Evolutionary conservation across 176 grass and related monocot species (phyloP).

Genomic region (Eleusine indica): DNA sequence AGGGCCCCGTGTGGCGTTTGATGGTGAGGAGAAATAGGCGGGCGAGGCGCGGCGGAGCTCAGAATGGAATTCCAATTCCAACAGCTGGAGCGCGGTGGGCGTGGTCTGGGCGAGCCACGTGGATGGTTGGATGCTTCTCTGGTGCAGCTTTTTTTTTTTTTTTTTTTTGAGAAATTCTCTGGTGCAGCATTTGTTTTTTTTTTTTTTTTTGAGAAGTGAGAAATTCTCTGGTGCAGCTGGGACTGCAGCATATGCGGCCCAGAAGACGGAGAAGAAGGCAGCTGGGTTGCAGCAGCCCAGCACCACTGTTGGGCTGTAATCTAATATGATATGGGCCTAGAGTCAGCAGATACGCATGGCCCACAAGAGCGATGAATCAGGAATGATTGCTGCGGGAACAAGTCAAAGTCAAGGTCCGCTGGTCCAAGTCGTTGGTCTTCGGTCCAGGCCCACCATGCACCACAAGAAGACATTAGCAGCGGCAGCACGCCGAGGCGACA

Average conservation of each 20-base stretch:
- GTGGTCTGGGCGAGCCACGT: background rate
- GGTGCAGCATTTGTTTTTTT: too few species aligned
- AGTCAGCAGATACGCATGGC: too few species aligned
- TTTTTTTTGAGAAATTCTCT: too few species aligned
- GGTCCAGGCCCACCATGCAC: background rate
- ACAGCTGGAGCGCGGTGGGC: background rate
- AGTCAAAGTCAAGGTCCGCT: background rate
- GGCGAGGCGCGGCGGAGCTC: background rate
- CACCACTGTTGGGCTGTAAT: too few species aligned
- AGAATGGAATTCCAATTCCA: background rate
- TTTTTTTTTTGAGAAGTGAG: too few species aligned
- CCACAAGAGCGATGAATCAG: background rate
- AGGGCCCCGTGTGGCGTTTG: background rate
- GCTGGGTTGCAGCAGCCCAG: too few species aligned
- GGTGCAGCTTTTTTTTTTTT: too few species aligned
- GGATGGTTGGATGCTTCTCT: background rate
- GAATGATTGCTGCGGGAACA: background rate
- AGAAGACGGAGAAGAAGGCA: too few species aligned
- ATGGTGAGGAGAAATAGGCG: conserved; percentile 45
- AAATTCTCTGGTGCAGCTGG: too few species aligned
- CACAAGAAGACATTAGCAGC: background rate
- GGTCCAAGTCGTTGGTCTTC: background rate
- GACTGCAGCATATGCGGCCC: too few species aligned
- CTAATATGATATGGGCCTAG: background rate
- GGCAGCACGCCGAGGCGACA: background rate